Conservation (phyloP, 2,329 filamentous ascomycete genomes). For the Fonsecaea erecta region DNA sequence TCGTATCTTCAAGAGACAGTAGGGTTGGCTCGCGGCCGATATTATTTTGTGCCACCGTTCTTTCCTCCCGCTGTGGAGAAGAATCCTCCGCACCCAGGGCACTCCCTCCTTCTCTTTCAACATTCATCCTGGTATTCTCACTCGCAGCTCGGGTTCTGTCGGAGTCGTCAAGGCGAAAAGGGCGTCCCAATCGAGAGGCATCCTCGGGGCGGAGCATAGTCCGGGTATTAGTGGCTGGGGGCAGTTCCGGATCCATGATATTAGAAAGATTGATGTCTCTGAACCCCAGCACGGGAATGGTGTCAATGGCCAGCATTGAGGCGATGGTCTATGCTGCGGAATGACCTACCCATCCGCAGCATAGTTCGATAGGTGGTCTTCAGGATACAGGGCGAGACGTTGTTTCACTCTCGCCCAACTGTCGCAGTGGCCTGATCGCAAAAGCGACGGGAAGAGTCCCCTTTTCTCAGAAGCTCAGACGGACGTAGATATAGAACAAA, state of each 20-base stretch:
- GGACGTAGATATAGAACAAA: not conserved
- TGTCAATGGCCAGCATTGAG: slow-evolving; percentile 35
- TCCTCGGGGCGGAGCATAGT: slow-evolving; percentile 31
- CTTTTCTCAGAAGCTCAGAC: slow-evolving; percentile 1
- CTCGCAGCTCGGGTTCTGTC: slow-evolving; percentile 30
- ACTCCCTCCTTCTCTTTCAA: slow-evolving; percentile 20
- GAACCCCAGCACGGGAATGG: slow-evolving; percentile 27
- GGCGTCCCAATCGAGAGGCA: slow-evolving; percentile 27
- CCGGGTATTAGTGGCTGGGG: slow-evolving; percentile 18
- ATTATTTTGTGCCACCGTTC: not conserved
- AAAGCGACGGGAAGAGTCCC: not conserved
- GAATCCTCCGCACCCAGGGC: slow-evolving; percentile 20
- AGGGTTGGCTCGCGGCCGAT: slow-evolving; percentile 29
- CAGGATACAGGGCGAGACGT: not conserved
- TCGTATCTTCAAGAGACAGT: slow-evolving; percentile 50
- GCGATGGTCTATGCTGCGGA: slow-evolving; percentile 13
- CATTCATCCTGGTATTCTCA: slow-evolving; percentile 29
- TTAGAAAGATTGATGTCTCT: slow-evolving; percentile 26
- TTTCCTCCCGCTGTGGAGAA: slow-evolving; percentile 20
- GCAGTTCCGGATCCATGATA: slow-evolving; percentile 32
- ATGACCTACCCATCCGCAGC: slow-evolving; percentile 29
- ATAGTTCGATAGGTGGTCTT: slow-evolving; percentile 14
- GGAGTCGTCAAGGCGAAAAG: slow-evolving; percentile 30
- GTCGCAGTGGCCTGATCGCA: not conserved
- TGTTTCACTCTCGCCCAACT: not conserved